Percentiles rank a stretch among this genome's conserved stretches.
Conservation (phyloP, 2,329 filamentous ascomycete species). For the Aureobasidium namibiae region DNA sequence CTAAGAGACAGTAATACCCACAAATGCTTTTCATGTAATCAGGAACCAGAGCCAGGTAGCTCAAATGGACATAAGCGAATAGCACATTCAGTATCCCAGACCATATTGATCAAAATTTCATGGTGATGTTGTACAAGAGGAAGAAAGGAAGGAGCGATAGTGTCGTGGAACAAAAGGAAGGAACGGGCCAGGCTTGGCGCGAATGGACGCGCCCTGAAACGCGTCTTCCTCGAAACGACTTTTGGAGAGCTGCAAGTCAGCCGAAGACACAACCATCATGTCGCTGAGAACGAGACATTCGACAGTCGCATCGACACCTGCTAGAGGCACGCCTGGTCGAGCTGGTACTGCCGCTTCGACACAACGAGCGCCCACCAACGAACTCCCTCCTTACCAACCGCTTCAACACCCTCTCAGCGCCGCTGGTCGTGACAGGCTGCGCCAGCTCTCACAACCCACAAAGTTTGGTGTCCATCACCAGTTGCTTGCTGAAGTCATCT, state of each 20-base stretch:
- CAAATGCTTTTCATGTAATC: neutral
- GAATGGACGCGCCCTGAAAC: neutral
- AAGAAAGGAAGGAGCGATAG: neutral
- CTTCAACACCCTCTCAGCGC: constrained; percentile 44
- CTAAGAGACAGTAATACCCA: constrained; percentile 6
- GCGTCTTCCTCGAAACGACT: neutral
- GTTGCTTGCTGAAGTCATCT: constrained; percentile 39
- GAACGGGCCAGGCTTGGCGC: neutral
- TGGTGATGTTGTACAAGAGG: neutral
- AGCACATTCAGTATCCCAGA: neutral
- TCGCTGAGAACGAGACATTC: constrained; percentile 16
- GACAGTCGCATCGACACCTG: constrained; percentile 7
- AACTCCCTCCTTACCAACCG: constrained; percentile 45
- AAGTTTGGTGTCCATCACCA: constrained; percentile 38
- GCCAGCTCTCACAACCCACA: constrained; percentile 34
- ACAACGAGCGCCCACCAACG: neutral
- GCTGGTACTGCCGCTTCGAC: constrained; percentile 8
- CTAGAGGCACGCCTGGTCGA: constrained; percentile 1
- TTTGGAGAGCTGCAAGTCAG: neutral
- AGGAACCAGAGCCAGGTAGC: neutral
- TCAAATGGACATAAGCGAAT: neutral
- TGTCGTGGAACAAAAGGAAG: neutral
- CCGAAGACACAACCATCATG: neutral
- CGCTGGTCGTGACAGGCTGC: constrained; percentile 38
- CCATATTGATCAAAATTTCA: neutral